Percentiles rank a stretch among this genome's conserved stretches.
Conservation (phyloP, 2,329 filamentous ascomycete species). For the Westerdykella ornata region DNA sequence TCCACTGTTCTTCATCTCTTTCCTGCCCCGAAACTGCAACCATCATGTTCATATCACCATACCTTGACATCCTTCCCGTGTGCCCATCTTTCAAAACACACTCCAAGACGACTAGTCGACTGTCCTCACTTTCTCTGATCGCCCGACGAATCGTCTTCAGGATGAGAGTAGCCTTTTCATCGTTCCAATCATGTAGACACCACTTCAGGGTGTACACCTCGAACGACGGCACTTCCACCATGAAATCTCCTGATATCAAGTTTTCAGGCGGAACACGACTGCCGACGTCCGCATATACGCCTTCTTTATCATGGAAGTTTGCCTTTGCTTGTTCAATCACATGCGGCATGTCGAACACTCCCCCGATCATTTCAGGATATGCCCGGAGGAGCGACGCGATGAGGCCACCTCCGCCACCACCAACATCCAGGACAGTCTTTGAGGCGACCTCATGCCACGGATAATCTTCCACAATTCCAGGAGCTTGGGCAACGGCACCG, state of each 20-base stretch:
- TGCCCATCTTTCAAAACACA: conserved; percentile 31
- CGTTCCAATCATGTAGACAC: conserved; percentile 41
- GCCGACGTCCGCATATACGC: conserved; percentile 31
- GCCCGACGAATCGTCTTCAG: conserved; percentile 25
- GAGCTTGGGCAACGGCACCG: conserved; percentile 35
- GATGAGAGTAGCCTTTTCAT: conserved; percentile 28
- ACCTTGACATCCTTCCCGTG: conserved; percentile 28
- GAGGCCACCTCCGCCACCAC: conserved; percentile 38
- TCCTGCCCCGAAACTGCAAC: conserved; percentile 29
- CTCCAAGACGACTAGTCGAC: conserved; percentile 37
- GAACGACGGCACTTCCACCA: conserved; percentile 27
- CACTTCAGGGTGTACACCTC: conserved; percentile 38
- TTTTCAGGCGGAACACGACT: conserved; percentile 20
- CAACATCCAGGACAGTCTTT: conserved; percentile 35
- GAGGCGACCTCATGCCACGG: conserved; percentile 38
- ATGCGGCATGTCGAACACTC: conserved; percentile 31
- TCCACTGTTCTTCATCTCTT: conserved; percentile 28
- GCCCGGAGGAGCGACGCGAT: conserved; percentile 32
- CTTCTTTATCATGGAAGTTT: conserved; percentile 22
- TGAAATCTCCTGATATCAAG: conserved; percentile 38
- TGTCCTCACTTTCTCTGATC: conserved; percentile 18
- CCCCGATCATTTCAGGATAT: conserved; percentile 27
- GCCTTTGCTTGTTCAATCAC: conserved; percentile 30
- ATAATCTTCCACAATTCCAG: conserved; percentile 44
- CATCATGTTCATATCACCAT: conserved; percentile 43